A percentile compares a stretch with the other conserved stretches of the same genome.
Conservation (phyloP, 2,329 filamentous ascomycete species). For the Fusarium praegraminearum region DNA sequence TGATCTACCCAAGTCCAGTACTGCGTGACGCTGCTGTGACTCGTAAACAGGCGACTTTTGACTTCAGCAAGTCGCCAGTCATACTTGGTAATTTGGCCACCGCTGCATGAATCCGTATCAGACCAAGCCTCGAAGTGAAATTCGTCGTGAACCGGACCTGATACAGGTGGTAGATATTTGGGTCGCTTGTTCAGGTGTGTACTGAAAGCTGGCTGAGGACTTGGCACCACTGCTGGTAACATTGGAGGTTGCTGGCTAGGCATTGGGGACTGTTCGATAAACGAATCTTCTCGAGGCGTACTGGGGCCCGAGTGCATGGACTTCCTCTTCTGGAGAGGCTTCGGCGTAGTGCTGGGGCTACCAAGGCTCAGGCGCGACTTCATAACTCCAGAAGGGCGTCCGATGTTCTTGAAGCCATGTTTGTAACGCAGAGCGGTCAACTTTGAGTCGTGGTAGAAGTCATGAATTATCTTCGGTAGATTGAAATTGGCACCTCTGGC, state of each 20-base stretch:
- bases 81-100: constrained; percentile 57
- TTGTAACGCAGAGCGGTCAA: constrained; percentile 62
- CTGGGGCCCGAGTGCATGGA: constrained; percentile 48
- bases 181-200: constrained; percentile 46
- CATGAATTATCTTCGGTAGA: constrained; percentile 62
- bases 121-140: constrained; percentile 62
- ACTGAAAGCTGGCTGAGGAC: constrained; percentile 23
- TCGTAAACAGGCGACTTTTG: constrained; percentile 62
- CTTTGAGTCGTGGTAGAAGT: constrained; percentile 69
- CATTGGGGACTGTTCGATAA: constrained; percentile 47
- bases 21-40: constrained; percentile 62
- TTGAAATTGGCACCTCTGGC: constrained; percentile 62
- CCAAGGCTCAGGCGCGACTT: constrained; percentile 51
- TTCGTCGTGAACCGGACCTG: constrained; percentile 50
- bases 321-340: constrained; percentile 52
- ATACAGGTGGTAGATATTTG: constrained; percentile 40
- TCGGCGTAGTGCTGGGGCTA: constrained; percentile 43
- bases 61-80: constrained; percentile 67
- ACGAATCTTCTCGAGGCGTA: constrained; percentile 48
- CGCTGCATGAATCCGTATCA: constrained; percentile 64
- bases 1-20: constrained; percentile 66
- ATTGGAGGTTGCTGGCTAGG: constrained; percentile 28
- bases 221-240: constrained; percentile 10
- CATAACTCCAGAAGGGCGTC: constrained; percentile 62
- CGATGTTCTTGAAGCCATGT: constrained; percentile 69